Conservation (phyloP, 805 yeast species). For the Suhomyces kilbournensis region DNA sequence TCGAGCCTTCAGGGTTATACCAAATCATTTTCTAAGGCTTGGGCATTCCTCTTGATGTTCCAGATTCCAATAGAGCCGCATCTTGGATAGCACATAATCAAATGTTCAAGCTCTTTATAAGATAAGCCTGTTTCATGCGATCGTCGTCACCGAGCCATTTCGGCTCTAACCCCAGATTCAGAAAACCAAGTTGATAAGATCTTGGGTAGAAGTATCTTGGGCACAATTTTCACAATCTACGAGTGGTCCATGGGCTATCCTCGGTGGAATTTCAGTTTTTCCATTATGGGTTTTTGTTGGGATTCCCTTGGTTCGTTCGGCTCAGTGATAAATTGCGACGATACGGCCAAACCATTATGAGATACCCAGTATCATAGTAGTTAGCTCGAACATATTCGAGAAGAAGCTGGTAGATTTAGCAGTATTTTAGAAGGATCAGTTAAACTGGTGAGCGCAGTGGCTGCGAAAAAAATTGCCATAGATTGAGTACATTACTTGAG, state of each 20-base stretch:
- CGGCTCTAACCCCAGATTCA: conserved; percentile 48
- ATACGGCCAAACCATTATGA: conserved; percentile 17
- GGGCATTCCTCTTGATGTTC: background rate
- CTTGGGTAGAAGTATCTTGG: conserved; percentile 49
- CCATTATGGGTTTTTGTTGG: conserved; percentile 43
- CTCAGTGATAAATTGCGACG: background rate
- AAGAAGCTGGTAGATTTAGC: background rate
- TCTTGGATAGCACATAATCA: background rate
- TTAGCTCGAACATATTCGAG: conserved; percentile 39
- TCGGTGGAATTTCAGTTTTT: background rate
- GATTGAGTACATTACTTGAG: background rate
- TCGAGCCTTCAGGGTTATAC: background rate
- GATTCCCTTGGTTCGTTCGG: conserved; percentile 15
- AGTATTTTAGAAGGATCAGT: background rate
- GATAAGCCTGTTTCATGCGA: background rate
- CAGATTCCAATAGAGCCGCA: background rate
- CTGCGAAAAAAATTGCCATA: background rate
- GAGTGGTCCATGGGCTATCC: conserved; percentile 5
- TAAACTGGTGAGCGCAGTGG: background rate
- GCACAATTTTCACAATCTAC: conserved; percentile 57
- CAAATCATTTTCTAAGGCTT: background rate
- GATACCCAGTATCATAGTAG: conserved; percentile 40
- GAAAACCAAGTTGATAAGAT: conserved; percentile 51
- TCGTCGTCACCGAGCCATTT: conserved; percentile 22
- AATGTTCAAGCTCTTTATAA: background rate